Percentiles rank a stretch among this genome's conserved stretches.
phyloP scores from a whole-genome alignment of 257 asterid species.

The Petrea volubilis region DNA sequence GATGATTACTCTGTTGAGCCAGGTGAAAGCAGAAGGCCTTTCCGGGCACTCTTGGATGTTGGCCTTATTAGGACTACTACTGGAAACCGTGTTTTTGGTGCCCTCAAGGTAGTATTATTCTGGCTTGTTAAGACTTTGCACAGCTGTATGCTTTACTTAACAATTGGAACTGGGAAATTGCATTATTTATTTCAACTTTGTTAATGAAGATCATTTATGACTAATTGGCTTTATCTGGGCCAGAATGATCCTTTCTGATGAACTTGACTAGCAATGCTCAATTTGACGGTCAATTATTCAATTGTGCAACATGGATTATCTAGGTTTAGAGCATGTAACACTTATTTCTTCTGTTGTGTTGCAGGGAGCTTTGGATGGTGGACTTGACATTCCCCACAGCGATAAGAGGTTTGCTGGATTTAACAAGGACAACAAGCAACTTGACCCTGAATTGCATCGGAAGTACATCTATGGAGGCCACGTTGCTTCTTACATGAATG shows the following conservation, averaged over 20 bases:
- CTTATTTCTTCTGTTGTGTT: not conserved
- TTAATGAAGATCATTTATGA: not conserved
- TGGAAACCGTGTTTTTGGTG: conserved; percentile 69
- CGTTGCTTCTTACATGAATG: conserved; percentile 76
- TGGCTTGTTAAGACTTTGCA: not conserved
- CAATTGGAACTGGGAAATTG: not conserved
- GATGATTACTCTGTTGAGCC: conserved; percentile 71
- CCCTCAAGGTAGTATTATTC: conserved; percentile 50
- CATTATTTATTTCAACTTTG: not conserved
- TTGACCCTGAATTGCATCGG: conserved; percentile 79
- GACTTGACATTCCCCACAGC: conserved; percentile 84
- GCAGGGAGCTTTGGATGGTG: conserved; percentile 87
- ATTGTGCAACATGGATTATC: not conserved
- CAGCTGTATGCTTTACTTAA: not conserved
- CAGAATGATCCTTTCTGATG: too few relatives aligned
- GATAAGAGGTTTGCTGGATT: conserved; percentile 89
- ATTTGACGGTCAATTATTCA: not conserved
- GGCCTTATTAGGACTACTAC: conserved; percentile 61
- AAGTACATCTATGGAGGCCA: conserved; percentile 88
- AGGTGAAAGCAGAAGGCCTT: conserved; percentile 60
- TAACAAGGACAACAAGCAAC: conserved; percentile 63
- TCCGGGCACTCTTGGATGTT: conserved; percentile 68
- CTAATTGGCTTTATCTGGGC: not conserved
- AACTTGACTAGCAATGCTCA: not conserved
- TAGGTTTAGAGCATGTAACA: not conserved